These are phyloP conservation scores for Wallacemonas sp. DNA, from an alignment of 208 protist genomes.

Conservation along the genomic window DNA sequence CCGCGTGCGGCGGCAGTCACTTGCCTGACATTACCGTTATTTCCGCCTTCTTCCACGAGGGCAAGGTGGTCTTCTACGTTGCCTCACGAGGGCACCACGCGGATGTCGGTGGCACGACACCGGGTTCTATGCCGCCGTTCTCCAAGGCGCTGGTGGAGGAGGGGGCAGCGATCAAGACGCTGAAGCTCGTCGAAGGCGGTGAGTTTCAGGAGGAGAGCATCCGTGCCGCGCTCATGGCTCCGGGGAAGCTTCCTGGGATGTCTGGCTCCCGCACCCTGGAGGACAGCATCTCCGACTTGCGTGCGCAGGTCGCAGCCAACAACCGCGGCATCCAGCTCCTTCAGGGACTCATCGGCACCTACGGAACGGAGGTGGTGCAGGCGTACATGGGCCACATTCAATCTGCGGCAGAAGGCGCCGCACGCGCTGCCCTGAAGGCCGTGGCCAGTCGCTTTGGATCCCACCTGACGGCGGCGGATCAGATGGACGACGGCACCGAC, in stretches of 20 bases:
- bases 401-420: constrained; percentile 87
- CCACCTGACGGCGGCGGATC: constrained; percentile 58
- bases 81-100: constrained; percentile 95
- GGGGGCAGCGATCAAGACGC: constrained; percentile 90
- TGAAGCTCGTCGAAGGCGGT: constrained; percentile 89
- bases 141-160: constrained; percentile 92
- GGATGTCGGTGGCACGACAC: constrained; percentile 95
- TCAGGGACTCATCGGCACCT: constrained; percentile 84
- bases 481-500: constrained; percentile 95
- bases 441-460: constrained; percentile 38
- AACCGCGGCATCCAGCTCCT: constrained; percentile 91
- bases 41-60: constrained; percentile 75
- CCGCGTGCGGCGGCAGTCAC: constrained; percentile 92
- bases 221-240: constrained; percentile 64
- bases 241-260: constrained; percentile 63
- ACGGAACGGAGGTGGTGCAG: constrained; percentile 85
- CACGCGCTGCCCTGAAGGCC: constrained; percentile 83
- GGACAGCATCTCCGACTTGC: constrained; percentile 93
- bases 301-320: constrained; percentile 93
- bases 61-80: constrained; percentile 89
- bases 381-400: constrained; percentile 96
- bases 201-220: constrained; percentile 91
- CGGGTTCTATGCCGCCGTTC: constrained; percentile 95
- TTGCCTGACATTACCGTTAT: constrained; percentile 97
- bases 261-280: constrained; percentile 78